Evolutionary conservation across 345 rosid species (phyloP).

Genomic region (Corymbia maculata): DNA sequence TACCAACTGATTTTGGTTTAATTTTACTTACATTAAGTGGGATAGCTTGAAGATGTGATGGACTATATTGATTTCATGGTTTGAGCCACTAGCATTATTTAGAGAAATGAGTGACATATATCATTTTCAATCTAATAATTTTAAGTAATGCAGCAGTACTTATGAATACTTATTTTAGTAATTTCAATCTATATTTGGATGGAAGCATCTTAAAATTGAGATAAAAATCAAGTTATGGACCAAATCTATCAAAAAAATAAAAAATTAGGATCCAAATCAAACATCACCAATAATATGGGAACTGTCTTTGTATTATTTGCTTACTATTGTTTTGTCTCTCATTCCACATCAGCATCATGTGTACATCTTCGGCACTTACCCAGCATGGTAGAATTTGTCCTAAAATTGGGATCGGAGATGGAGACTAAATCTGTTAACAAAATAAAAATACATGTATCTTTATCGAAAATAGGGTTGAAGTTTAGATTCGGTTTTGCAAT

Average conservation of each 20-base stretch:
- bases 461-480: no score
- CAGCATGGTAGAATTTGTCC: background rate
- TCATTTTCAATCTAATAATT: no score
- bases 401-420: background rate
- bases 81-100: background rate
- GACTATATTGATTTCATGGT: no score
- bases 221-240: background rate
- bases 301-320: background rate
- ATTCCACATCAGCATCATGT: background rate
- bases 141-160: no score
- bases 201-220: background rate
- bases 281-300: background rate
- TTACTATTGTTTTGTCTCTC: background rate
- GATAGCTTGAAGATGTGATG: background rate
- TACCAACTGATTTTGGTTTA: background rate
- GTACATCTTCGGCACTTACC: no score
- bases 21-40: background rate
- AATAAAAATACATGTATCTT: no score
- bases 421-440: background rate
- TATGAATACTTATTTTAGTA: no score
- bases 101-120: background rate
- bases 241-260: background rate
- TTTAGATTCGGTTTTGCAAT: no score
- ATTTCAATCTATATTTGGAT: no score
- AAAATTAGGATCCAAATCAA: background rate